Evolutionary conservation across 306 rosid genomes (phyloP), one percentile per base, ranked within the genome.

Genomic region (Vicia sativa): DNA sequence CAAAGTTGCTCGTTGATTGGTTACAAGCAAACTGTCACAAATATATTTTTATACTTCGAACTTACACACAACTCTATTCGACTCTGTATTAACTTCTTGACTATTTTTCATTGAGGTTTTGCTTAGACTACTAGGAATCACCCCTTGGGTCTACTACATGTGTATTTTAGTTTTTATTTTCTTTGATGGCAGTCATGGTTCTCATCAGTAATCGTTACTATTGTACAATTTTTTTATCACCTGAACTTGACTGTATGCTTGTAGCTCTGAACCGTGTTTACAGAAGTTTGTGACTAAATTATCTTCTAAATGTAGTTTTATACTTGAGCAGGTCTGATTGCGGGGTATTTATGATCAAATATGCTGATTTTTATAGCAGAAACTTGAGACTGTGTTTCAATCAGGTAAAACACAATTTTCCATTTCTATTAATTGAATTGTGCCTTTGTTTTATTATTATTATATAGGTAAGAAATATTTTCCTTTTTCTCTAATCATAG

Each of bases 341-440:
- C 62, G 97, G 97, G 48, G 49, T 93, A 74, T 93, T 88, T 77
- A 90, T 93, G 97, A 81, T 93, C 68, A 93, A 93, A 73, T 93
- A 90, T 71, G 82, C 90, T 1, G 99, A 93, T 77, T 90, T 93
- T 69, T 90, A 83, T 57, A 88, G 99, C 86, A 87, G 99, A 79
- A 88, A 82, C 66, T 28, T 83, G 81, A 85, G 84, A 25, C 90
- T 90, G 52, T 88, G 95, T 85, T 93, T 93, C 85, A 80, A 70
- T 64, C 96, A 88, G 97, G 99, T 90, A 78, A 77, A 71, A 50
- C 50, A 65, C 59, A 74, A 62, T 25, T 1, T 53, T 76, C 65
- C 60, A 67, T 61, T 55, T 70, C 54, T 48, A 28, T 21, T 45
- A 21, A 55, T 52, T 46, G 16, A n/a, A 45, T 31, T 16, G 28